Evolutionary conservation across 169 alveolate species (phyloP), one percentile per base, ranked within the genome.

Genomic region (Plasmodium adleri): DNA sequence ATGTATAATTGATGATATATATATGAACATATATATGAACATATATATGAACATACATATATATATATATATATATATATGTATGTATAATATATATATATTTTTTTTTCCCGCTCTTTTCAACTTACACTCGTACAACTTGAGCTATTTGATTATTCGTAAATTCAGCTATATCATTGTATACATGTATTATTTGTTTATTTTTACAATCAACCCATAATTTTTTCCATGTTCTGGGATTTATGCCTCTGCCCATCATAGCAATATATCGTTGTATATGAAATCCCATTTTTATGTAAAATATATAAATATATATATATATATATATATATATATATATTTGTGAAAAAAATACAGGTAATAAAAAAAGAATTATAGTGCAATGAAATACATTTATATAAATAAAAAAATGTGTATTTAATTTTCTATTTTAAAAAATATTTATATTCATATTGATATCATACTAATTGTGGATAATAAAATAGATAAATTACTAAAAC

Each of bases 241-340:
- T 94, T 54, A 94, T 83, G 3, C 95, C 94, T 70, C 96, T 85
- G 1, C 95, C 95, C 73, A 93, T 93, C 92, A 89, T 92, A 49
- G 96, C 96, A 24, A 94, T 86, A 58, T 92, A 92, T 59, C 92
- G 28, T 88, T 94, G 95, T 49, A 94, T 88, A 88, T 94, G 96
- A 92, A 93, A 94, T 59, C 96, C 96, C 96, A 94, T 94, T 59
- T 50, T 76, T 13, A 39, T 15, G 22, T 45, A 62, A 62, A 5
- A 62, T 62, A 71, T 15, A 7, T 24, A 71, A 17, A 60, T 52
- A 52, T 60, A 68, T 52, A 39, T 24, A 70, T 71, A 63, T 28
- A 22, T 26, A 28, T 50, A 56, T 71, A 56, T 71, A 71, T 71
- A 71, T 71, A 0, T 47, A 71, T 50, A 49, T 63, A 56, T 28